These are phyloP conservation scores for Aspergillus spinulosporus DNA, from an alignment of 2,329 filamentous ascomycete genomes.

Conservation along the genomic window DNA sequence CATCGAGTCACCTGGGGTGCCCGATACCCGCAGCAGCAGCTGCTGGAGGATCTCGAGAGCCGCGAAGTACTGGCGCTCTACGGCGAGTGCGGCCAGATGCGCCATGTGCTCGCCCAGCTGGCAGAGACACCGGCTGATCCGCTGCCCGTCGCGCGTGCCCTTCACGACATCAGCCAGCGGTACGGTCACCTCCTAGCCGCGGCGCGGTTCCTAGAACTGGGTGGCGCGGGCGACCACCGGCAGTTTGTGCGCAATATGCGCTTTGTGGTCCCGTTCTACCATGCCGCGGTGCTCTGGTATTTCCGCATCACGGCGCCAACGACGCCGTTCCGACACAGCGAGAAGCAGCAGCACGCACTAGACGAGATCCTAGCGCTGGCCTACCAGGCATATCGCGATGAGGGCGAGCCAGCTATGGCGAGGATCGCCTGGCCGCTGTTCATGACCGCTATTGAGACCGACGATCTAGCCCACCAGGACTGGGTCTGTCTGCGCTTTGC, in stretches of 20 bases:
- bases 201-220: not conserved
- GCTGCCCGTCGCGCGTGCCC: not conserved
- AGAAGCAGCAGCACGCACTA: not conserved
- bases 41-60: not conserved
- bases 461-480: not conserved
- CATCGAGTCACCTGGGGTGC: not conserved
- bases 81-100: not conserved
- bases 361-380: not conserved
- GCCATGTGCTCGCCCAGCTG: not conserved
- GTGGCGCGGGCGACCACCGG: not conserved
- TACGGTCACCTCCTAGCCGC: not conserved
- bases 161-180: not conserved
- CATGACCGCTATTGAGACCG: not conserved
- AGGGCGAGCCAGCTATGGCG: not conserved
- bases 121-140: not conserved
- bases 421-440: not conserved
- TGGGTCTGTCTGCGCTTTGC: not conserved
- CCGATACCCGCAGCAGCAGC: not conserved
- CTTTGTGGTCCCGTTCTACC: not conserved
- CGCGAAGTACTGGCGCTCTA: not conserved
- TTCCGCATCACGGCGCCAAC: not conserved
- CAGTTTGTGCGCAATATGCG: not conserved
- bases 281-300: not conserved
- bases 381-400: not conserved
- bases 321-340: not conserved